Evolutionary conservation across 1,139 yeast species (phyloP), one percentile per base, ranked within the genome.

Genomic region (Debaryomycetaceae sp.): DNA sequence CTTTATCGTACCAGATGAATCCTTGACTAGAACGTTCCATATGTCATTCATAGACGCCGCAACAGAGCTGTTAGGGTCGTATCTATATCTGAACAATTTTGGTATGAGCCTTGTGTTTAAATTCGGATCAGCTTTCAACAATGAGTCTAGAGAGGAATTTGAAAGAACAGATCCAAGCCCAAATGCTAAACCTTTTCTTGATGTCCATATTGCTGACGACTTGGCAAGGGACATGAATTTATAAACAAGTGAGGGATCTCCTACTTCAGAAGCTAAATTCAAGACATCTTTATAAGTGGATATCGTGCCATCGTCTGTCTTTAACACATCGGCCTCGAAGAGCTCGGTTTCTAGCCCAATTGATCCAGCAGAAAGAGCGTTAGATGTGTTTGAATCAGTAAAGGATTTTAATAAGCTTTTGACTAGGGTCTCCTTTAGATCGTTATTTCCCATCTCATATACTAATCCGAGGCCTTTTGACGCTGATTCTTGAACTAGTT

Each of bases 181-280:
- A 68, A 88, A 91, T 0, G 98, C 98, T 58, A 91, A 83, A 43
- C 98, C 98, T 53, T 87, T 87, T 59, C 96, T 75, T 0, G 97
- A 87, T 0, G 95, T 81, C 98, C 99, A 93, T 34, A 91, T 68
- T 0, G 95, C 83, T 0, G 97, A 87, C 44, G 85, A 85, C 49
- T 88, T 86, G 0, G 98, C 96, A 45, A 93, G 68, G 0, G 96
- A 83, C 97, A 93, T 89, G 59, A 93, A 93, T 57, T 90, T 88
- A 63, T 93, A 93, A 5, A 93, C 97, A 54, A 93, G 76, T 57
- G 95, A 80, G 20, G 98, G 96, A 62, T 93, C 97, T 37, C 98
- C 98, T 5, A 90, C 95, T 58, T 93, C 98, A 1, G 95, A 83
- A 0, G 98, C 98, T 42, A 93, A 72, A 55, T 75, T 86, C 53